These are phyloP conservation scores for Aspergillus proliferans DNA, from an alignment of 2,329 filamentous ascomycete genomes.

Conservation along the genomic window DNA sequence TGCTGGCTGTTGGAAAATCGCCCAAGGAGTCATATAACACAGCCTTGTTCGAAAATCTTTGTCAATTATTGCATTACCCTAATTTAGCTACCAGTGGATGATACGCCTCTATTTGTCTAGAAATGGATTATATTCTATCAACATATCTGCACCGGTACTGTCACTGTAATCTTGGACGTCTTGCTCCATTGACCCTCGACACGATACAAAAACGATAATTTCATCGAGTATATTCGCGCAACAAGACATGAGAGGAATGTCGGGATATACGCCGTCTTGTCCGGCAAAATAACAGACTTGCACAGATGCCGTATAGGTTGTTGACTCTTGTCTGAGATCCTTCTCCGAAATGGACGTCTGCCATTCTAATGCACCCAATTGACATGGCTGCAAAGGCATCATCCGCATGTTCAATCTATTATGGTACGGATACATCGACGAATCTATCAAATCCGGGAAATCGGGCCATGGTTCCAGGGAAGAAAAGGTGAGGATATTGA, in stretches of 20 bases:
- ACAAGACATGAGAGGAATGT: conserved; percentile 14
- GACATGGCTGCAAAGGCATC: neutral
- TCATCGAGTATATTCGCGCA: conserved; percentile 11
- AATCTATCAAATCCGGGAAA: conserved; percentile 7
- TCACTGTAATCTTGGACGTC: neutral
- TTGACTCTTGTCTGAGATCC: neutral
- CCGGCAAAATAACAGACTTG: conserved; percentile 3
- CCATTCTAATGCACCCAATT: neutral
- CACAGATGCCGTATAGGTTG: conserved; percentile 1
- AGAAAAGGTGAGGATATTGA: conserved; percentile 9
- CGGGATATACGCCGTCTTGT: conserved; percentile 1
- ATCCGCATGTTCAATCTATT: neutral
- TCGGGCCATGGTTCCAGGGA: conserved; percentile 7
- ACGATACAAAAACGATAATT: neutral
- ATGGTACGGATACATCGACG: neutral
- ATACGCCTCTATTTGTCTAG: neutral
- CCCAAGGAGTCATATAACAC: no score
- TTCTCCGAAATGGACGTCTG: neutral
- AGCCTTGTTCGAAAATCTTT: no score
- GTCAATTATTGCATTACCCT: no score
- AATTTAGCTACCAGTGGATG: no score
- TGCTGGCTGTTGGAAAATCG: no score
- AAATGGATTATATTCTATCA: neutral
- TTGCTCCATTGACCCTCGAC: neutral
- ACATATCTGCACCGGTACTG: neutral